Percentiles rank a stretch among this genome's conserved stretches.
Conservation (phyloP, 345 rosid genomes). For the Atalantia buxifolia region DNA sequence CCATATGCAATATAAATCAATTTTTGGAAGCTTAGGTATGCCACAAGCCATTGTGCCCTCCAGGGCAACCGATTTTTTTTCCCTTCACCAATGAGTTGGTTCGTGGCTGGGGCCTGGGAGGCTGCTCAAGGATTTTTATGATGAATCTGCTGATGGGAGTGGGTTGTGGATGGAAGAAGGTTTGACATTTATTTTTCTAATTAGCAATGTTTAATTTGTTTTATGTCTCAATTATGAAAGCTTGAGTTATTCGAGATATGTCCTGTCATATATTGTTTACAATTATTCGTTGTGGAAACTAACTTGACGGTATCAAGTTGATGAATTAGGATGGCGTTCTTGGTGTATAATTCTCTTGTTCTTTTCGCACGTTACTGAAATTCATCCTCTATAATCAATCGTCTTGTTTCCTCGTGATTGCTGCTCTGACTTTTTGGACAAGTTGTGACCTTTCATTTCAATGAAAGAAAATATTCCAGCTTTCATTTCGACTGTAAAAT, state of each 20-base stretch:
- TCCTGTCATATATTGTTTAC: not conserved
- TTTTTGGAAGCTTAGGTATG: constrained; percentile 21
- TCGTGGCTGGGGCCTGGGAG: not conserved
- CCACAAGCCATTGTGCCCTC: not conserved
- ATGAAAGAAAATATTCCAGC: not conserved
- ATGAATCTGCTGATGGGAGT: not conserved
- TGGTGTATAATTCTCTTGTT: not conserved
- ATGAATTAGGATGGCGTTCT: constrained; percentile 16
- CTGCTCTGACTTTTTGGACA: not conserved
- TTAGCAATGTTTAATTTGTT: not conserved
- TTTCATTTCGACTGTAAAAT: not conserved
- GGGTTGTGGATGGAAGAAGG: not conserved
- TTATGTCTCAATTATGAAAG: not conserved
- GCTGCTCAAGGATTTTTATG: not conserved
- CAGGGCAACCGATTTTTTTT: not conserved
- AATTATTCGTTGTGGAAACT: not conserved
- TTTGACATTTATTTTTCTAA: constrained; percentile 7
- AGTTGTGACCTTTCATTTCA: not conserved
- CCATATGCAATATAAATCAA: constrained; percentile 6
- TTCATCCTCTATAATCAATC: not conserved
- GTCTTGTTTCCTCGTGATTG: not conserved
- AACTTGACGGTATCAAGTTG: not conserved
- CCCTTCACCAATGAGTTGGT: not conserved
- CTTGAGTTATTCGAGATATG: not conserved
- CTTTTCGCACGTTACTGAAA: not conserved